Percentiles rank a stretch among this genome's conserved stretches.
phyloP scores from a whole-genome alignment of 306 rosid species.

The Prunus mongolica region DNA sequence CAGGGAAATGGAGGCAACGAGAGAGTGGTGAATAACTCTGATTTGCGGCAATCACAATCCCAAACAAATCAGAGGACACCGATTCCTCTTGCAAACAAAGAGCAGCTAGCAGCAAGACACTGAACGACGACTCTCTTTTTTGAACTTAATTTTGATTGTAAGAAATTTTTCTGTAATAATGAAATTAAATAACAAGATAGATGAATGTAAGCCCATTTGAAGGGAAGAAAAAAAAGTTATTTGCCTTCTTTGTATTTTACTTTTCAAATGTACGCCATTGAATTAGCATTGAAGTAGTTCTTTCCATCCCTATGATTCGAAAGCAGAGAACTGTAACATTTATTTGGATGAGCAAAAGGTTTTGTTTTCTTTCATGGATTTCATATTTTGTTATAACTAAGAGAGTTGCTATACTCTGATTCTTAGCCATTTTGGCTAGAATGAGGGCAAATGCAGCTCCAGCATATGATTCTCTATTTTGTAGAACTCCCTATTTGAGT shows the following conservation, averaged over 20 bases:
- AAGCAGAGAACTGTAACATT: background rate
- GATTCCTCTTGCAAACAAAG: slow-evolving; percentile 50
- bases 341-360: too few relatives aligned
- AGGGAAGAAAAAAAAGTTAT: background rate
- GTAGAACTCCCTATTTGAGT: too few relatives aligned
- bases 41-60: slow-evolving; percentile 35
- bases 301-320: background rate
- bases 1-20: slow-evolving; percentile 17
- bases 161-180: slow-evolving; percentile 22
- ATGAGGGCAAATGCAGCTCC: too few relatives aligned
- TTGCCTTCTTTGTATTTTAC: background rate
- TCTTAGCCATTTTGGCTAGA: too few relatives aligned
- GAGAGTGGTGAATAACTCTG: slow-evolving; percentile 7
- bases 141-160: slow-evolving; percentile 18
- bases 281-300: background rate
- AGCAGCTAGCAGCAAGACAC: slow-evolving; percentile 58
- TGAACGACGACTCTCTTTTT: slow-evolving; percentile 24
- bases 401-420: too few relatives aligned
- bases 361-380: too few relatives aligned
- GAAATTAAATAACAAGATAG: slow-evolving; percentile 7
- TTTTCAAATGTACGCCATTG: background rate
- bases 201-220: slow-evolving; percentile 15
- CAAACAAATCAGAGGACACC: slow-evolving; percentile 41
- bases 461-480: too few relatives aligned
- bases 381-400: too few relatives aligned